Percentiles rank a stretch among this genome's conserved stretches.
phyloP scores from a whole-genome alignment of 1,139 yeast genomes.

The Debaryomycetaceae sp. region DNA sequence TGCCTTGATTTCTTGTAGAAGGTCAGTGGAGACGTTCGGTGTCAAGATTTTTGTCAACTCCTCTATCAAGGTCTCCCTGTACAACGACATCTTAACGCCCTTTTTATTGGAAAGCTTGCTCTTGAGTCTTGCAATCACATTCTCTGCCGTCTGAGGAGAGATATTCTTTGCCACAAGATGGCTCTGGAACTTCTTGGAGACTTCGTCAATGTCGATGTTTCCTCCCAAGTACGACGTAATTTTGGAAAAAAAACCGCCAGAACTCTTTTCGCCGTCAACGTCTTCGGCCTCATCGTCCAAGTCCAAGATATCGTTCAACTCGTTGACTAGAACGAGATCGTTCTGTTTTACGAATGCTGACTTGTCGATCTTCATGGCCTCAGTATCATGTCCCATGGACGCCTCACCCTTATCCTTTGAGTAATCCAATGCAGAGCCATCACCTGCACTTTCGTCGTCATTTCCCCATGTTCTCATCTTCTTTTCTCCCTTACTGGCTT shows the following conservation, averaged over 20 bases:
- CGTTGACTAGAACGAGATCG: constrained; percentile 42
- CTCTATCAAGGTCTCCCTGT: constrained; percentile 62
- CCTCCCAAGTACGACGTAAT: constrained; percentile 40
- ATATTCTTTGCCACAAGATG: constrained; percentile 44
- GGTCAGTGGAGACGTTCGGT: constrained; percentile 87
- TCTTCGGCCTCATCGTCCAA: constrained; percentile 31
- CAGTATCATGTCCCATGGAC: constrained; percentile 38
- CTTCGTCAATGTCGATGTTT: constrained; percentile 33
- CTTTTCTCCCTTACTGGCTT: constrained; percentile 16
- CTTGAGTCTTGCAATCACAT: constrained; percentile 36
- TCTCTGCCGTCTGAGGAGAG: constrained; percentile 38
- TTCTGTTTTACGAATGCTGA: constrained; percentile 36
- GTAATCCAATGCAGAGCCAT: constrained; percentile 32
- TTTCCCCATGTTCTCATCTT: constrained; percentile 43
- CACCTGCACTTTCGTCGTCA: constrained; percentile 36
- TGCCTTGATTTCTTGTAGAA: constrained; percentile 75
- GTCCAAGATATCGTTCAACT: constrained; percentile 39
- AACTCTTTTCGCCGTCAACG: constrained; percentile 7
- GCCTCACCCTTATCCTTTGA: constrained; percentile 21
- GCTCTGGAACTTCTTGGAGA: constrained; percentile 41
- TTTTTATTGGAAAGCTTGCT: constrained; percentile 25
- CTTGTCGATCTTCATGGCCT: constrained; percentile 23
- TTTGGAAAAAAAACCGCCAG: constrained; percentile 31
- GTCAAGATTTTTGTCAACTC: constrained; percentile 82
- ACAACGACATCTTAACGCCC: constrained; percentile 27